A percentile compares a stretch with the other conserved stretches of the same genome.
These are phyloP conservation scores for Triglochin maritima DNA, from an alignment of 106 monocot species.

Conservation along the genomic window DNA sequence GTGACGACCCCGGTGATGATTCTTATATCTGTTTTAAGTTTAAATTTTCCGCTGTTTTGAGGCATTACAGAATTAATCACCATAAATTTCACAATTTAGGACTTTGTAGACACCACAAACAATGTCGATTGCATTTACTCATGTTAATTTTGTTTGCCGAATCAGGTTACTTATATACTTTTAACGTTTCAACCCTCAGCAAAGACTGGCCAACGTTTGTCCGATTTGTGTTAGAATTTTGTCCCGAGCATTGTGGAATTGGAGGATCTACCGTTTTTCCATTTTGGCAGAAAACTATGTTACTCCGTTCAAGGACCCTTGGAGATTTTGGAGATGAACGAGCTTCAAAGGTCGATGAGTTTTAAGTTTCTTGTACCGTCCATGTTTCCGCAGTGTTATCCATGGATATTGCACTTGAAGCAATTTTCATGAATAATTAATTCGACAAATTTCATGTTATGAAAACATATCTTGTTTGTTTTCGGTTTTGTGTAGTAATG, in stretches of 20 bases:
- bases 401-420: no score
- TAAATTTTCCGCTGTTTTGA: no score
- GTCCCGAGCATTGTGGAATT: not conserved
- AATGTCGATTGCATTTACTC: not conserved
- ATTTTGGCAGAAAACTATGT: slow-evolving; percentile 83
- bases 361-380: no score
- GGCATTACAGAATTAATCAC: no score
- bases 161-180: slow-evolving; percentile 76
- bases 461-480: no score
- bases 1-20: no score
- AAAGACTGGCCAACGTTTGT: slow-evolving; percentile 50
- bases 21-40: no score
- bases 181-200: slow-evolving; percentile 88
- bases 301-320: slow-evolving; percentile 59
- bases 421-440: no score
- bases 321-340: slow-evolving; percentile 32
- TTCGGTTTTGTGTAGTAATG: no score
- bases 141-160: not conserved
- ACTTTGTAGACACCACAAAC: not conserved
- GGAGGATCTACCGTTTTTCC: not conserved
- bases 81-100: not conserved
- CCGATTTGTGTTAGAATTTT: not conserved
- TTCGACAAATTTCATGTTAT: no score
- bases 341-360: not conserved
- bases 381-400: no score